Base-by-base conservation (phyloP, 169 alveolate genomes). In the Eimeria maxima region DNA sequence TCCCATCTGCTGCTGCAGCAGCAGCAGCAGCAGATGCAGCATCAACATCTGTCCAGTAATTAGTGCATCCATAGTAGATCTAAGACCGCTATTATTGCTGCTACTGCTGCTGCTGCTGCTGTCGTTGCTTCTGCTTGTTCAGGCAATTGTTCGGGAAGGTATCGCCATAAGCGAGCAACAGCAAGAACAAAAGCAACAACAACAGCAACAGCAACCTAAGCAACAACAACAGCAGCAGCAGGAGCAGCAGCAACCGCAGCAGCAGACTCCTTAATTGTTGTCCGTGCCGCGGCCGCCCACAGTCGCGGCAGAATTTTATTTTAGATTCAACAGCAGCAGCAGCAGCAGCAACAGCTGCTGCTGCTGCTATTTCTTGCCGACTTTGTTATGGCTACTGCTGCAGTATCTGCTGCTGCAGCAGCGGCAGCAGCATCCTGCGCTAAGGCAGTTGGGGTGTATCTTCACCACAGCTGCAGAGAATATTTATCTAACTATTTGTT, bases 201-300 rank as follows among this genome's bases (percentile, higher is more conserved):
- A 50, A 11, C 57, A 50, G 57, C 57, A 50, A 11, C 57, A n/a
- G 33, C 89, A n/a, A 18, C 47, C 6, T 20, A 42, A 42, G n/a
- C 86, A 60, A 18, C 60, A 44, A 22, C 89, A 80, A 38, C 69
- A 38, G 65, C 89, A 80, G 67, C 60, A 14, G 90, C 60, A 47
- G 20, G 67, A 45, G 24, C 69, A 24, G 90, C 90, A 27, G 60
- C 90, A 2, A 18, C 24, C 3, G 24, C 50, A 0, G 27, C 22
- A 14, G 67, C 29, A 47, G 60, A 38, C 42, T 27, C 67, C 16
- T 6, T 33, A 18, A 13, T 80, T 24, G 27, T 27, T 18, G 27
- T 5, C 50, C 42, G 7, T 38, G 90, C 90, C 11, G 33, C 69
- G 38, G 90, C 24, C 6, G 2, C 90, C 44, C 69, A 16, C 90